phyloP scores from a whole-genome alignment of 345 rosid genomes.

The Gossypium mustelinum region DNA sequence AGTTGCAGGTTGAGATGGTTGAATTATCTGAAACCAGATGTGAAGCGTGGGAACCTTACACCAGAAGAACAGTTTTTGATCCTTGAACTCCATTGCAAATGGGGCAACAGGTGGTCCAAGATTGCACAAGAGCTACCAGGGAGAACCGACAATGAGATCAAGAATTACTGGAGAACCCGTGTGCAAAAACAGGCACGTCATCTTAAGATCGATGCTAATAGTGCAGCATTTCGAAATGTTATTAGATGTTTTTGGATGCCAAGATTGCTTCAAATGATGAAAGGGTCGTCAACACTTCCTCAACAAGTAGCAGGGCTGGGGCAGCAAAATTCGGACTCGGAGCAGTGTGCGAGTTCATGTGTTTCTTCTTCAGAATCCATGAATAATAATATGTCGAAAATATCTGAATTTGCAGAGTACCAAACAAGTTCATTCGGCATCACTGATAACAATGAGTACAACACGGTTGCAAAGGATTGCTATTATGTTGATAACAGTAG shows the following conservation, averaged over 20 bases:
- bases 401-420: slow-evolving; percentile 24
- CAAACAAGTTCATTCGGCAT: slow-evolving; percentile 15
- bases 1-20: slow-evolving; percentile 79
- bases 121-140: slow-evolving; percentile 73
- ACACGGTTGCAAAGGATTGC: slow-evolving; percentile 15
- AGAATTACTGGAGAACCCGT: slow-evolving; percentile 80
- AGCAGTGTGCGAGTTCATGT: slow-evolving; percentile 23
- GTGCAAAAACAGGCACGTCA: slow-evolving; percentile 62
- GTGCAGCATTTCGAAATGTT: slow-evolving; percentile 47
- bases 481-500: not conserved
- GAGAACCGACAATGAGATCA: slow-evolving; percentile 75
- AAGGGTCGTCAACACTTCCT: slow-evolving; percentile 14
- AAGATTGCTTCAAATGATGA: slow-evolving; percentile 40
- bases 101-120: slow-evolving; percentile 69
- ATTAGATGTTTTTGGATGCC: slow-evolving; percentile 55
- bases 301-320: slow-evolving; percentile 16
- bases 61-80: slow-evolving; percentile 57
- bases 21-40: slow-evolving; percentile 67
- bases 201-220: slow-evolving; percentile 54
- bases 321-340: slow-evolving; percentile 33
- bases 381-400: slow-evolving; percentile 15
- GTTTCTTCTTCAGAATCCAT: slow-evolving; percentile 33
- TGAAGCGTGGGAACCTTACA: slow-evolving; percentile 58
- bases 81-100: slow-evolving; percentile 58
- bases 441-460: not conserved